A percentile compares a stretch with the other conserved stretches of the same genome.
These are phyloP conservation scores for Urochloa ruziziensis DNA, from an alignment of 176 grass and related monocot species.

Conservation along the genomic window DNA sequence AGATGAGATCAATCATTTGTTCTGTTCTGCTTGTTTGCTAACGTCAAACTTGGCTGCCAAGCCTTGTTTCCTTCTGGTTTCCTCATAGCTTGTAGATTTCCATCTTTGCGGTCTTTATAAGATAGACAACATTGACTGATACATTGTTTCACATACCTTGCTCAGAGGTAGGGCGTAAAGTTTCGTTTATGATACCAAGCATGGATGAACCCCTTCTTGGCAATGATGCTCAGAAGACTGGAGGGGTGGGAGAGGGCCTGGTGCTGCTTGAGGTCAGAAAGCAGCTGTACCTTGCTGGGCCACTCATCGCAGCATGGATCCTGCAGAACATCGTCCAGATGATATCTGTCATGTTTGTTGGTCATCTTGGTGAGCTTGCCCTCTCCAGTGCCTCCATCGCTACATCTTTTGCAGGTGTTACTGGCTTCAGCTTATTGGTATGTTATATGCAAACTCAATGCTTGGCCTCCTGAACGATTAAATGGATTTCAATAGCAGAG, in stretches of 20 bases:
- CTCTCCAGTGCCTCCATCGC: conserved; percentile 56
- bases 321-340: conserved; percentile 56
- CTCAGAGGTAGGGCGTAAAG: background rate
- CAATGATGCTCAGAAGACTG: conserved; percentile 15
- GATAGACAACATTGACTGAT: background rate
- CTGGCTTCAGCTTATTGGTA: conserved; percentile 57
- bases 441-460: background rate
- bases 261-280: conserved; percentile 33
- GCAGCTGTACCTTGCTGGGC: conserved; percentile 48
- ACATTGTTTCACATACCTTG: background rate
- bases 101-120: background rate
- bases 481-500: background rate
- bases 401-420: conserved; percentile 50
- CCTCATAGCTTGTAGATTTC: background rate
- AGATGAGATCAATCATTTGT: background rate
- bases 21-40: background rate
- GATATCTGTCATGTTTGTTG: conserved; percentile 55
- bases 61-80: conserved; percentile 19
- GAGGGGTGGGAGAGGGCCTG: background rate
- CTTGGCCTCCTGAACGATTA: background rate
- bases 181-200: background rate
- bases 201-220: conserved; percentile 42
- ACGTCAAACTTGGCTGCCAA: conserved; percentile 35
- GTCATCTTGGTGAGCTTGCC: conserved; percentile 46
- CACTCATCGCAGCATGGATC: conserved; percentile 33